Evolutionary conservation across 2,329 filamentous ascomycete genomes (phyloP), one percentile per base, ranked within the genome.

Genomic region (Davidsoniella virescens): DNA sequence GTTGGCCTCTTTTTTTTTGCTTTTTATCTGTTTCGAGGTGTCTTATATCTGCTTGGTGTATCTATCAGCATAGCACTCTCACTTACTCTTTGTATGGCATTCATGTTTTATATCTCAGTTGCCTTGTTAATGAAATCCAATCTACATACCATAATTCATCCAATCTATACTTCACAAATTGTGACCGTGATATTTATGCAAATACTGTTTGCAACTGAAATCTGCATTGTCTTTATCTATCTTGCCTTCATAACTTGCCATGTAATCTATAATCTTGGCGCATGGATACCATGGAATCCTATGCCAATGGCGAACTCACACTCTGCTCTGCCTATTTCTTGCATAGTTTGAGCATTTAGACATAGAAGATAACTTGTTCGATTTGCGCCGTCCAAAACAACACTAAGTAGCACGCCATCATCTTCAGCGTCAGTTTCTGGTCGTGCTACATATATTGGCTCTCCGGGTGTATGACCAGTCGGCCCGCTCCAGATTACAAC

Each of bases 331-430:
- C 79, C 82, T 44, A 77, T 38, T 65, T 86, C 82, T 53, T 61
- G 63, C 71, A 86, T 71, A 4, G 71, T 75, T 59, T 59, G 70
- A 4, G 80, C 80, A 58, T 81, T 70, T 29, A 86, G 60, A 52
- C 77, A 80, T 39, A 86, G 57, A 46, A 87, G 62, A 60, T 84
- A 85, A 55, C 80, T 84, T 54, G 55, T 73, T 54, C 69, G 67
- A 5, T 63, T 64, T n/a, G 62, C 58, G 0, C 80, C 78, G 58
- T 86, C 76, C 2, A 85, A 66, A 3, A 85, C 73, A 1, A 85
- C 71, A 44, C 67, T 75, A 51, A 84, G 58, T 17, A 84, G 51
- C 1, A 78, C 71, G 0, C 79, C 79, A 50, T 78, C 76, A 56
- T 85, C 81, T 58, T 84, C 80, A 0, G 65, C 68, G 1, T 62